Percentiles rank a stretch among this genome's conserved stretches.
Conservation (phyloP, 805 yeast species). For the Cyberlindnera veronae region DNA sequence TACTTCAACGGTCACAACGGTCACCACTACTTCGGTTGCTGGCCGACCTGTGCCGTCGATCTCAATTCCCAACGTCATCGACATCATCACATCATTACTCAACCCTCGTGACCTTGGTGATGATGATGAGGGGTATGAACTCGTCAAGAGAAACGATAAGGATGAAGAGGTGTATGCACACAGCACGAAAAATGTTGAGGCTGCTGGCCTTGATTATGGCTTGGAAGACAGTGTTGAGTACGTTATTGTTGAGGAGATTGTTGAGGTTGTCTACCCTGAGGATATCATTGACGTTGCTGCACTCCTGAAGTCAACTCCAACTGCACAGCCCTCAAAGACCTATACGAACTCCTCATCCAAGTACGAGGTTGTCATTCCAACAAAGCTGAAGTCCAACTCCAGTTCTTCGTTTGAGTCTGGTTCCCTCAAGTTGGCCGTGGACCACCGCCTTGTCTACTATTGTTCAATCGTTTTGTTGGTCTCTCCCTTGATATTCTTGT, state of each 20-base stretch:
- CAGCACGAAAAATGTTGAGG: too few relatives aligned
- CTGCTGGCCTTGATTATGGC: too few relatives aligned
- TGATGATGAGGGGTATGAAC: not conserved
- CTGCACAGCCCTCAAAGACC: not conserved
- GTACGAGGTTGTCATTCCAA: not conserved
- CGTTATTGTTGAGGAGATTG: conserved; percentile 9
- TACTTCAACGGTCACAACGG: conserved; percentile 9
- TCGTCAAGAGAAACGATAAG: not conserved
- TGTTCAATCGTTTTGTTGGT: too few relatives aligned
- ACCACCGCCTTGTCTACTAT: too few relatives aligned
- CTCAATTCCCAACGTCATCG: conserved; percentile 7
- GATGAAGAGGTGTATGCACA: too few relatives aligned
- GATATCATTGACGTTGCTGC: not conserved
- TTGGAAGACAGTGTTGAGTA: conserved; percentile 2
- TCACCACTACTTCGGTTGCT: conserved; percentile 12
- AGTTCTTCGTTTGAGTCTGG: not conserved
- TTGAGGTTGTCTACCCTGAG: conserved; percentile 4
- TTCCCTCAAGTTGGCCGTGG: not conserved
- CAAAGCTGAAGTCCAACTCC: not conserved
- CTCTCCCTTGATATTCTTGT: too few relatives aligned
- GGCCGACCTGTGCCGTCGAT: conserved; percentile 14
- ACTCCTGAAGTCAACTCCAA: too few relatives aligned
- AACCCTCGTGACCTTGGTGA: conserved; percentile 3
- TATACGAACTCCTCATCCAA: not conserved
- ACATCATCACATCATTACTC: conserved; percentile 7